These are phyloP conservation scores for Thelephora aurantiotincta DNA, from an alignment of 768 basidiomycete genomes.

Conservation along the genomic window DNA sequence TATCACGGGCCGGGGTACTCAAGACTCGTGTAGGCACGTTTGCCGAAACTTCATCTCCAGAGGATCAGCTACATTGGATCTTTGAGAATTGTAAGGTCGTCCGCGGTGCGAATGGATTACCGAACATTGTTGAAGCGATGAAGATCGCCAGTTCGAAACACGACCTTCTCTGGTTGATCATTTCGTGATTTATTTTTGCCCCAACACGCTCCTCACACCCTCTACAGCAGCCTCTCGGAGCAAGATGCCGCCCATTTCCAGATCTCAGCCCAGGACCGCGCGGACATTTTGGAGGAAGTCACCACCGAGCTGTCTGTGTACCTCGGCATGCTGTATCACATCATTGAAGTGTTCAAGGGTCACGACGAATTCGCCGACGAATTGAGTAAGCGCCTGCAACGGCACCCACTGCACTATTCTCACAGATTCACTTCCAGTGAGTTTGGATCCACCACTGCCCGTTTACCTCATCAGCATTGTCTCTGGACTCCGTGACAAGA, in stretches of 20 bases:
- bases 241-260: constrained; percentile 58
- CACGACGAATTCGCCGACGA: constrained; percentile 95
- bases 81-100: constrained; percentile 87
- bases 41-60: constrained; percentile 79
- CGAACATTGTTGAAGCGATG: constrained; percentile 72
- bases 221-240: constrained; percentile 56
- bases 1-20: background rate
- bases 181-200: background rate
- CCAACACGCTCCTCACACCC: constrained; percentile 1
- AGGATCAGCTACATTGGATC: constrained; percentile 93
- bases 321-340: constrained; percentile 87
- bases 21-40: constrained; percentile 52
- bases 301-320: constrained; percentile 89
- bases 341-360: constrained; percentile 86
- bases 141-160: constrained; percentile 84
- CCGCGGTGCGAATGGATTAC: constrained; percentile 70
- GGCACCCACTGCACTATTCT: constrained; percentile 8
- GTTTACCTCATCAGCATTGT: constrained; percentile 86
- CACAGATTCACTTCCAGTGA: constrained; percentile 44
- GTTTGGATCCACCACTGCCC: constrained; percentile 85
- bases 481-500: constrained; percentile 83
- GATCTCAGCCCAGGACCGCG: constrained; percentile 54
- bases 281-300: constrained; percentile 78
- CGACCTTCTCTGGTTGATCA: constrained; percentile 57
- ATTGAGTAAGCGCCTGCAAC: constrained; percentile 51